Base-by-base conservation (phyloP, 1,139 yeast species). In the Magnusiomyces ingens region DNA sequence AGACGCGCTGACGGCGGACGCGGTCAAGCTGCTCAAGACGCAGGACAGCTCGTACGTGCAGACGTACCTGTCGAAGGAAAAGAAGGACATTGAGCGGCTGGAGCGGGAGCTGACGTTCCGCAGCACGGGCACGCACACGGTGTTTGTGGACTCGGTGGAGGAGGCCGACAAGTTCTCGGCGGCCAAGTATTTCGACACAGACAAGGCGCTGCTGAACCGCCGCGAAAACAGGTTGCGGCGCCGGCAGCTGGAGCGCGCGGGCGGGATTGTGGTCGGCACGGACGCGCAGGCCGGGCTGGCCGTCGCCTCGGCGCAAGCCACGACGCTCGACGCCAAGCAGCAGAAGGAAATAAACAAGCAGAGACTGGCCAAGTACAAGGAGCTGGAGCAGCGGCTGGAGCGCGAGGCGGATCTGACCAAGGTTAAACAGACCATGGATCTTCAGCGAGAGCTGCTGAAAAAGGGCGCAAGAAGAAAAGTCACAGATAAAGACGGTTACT, bases 21-120 rank as follows among this genome's bases (percentile, higher is more conserved):
- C 91, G 63, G 88, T 85, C 52, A 82, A 86, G 66, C 74, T 93
- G 52, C 73, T 90, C 60, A 91, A 91, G 71, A 83, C 96, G 0
- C 98, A 93, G 69, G 98, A 93, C 71, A 77, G 84, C 32, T 89
- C 86, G 58, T 93, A 93, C 67, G 77, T 93, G 51, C 80, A 89
- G 59, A 86, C 95, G 4, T 71, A 87, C 70, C 76, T 91, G 61
- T 79, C 80, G 55, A 79, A 80, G 58, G 97, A 91, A 67, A 62
- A 76, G 59, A 77, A 76, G 48, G 82, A 85, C 66, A 80, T 89
- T 41, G 81, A 79, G 49, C 81, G 79, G 64, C 77, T 82, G 53
- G 76, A 81, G 61, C 70, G 78, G n/a, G 74, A 72, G 35, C 67
- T 85, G 53, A 73, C 74, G 48, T 81, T 84, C 62, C 74, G 75